Evolutionary conservation across 2,329 filamentous ascomycete genomes (phyloP).

Genomic region (Zymoseptoria ardabiliae): DNA sequence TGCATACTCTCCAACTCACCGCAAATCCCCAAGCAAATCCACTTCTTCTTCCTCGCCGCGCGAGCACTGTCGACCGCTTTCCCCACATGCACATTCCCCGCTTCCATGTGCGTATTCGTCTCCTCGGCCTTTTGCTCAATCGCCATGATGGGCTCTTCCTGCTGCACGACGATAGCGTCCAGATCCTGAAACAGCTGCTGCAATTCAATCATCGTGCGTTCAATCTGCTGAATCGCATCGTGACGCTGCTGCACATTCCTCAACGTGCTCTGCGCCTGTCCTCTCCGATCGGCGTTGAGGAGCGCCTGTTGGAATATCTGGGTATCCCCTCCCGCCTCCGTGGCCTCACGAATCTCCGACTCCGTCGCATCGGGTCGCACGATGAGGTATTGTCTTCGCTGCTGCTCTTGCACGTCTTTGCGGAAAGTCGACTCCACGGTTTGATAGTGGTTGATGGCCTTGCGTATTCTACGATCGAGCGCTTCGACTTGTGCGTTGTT

Average conservation of each 20-base stretch:
- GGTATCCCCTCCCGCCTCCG: constrained; percentile 62
- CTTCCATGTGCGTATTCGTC: constrained; percentile 72
- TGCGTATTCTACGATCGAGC: constrained; percentile 71
- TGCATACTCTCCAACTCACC: constrained; percentile 38
- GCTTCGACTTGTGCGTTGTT: constrained; percentile 76
- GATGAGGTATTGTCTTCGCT: constrained; percentile 84
- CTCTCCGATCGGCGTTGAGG: constrained; percentile 70
- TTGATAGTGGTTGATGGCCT: constrained; percentile 75
- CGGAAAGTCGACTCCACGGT: constrained; percentile 72
- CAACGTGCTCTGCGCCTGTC: constrained; percentile 72
- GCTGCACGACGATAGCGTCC: constrained; percentile 76
- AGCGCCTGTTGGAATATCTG: constrained; percentile 87
- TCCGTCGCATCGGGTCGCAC: constrained; percentile 63
- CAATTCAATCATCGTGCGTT: constrained; percentile 80
- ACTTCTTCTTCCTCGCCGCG: constrained; percentile 85
- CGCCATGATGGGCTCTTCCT: constrained; percentile 69
- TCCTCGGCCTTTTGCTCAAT: constrained; percentile 86
- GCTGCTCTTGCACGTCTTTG: constrained; percentile 72
- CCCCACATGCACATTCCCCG: constrained; percentile 76
- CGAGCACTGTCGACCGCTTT: constrained; percentile 76
- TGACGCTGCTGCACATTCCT: constrained; percentile 77
- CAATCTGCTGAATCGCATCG: constrained; percentile 83
- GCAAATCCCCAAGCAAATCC: constrained; percentile 79
- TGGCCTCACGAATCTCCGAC: constrained; percentile 67
- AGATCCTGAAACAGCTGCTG: constrained; percentile 84